Evolutionary conservation across 805 yeast genomes (phyloP).

Genomic region (Spathaspora sp.): DNA sequence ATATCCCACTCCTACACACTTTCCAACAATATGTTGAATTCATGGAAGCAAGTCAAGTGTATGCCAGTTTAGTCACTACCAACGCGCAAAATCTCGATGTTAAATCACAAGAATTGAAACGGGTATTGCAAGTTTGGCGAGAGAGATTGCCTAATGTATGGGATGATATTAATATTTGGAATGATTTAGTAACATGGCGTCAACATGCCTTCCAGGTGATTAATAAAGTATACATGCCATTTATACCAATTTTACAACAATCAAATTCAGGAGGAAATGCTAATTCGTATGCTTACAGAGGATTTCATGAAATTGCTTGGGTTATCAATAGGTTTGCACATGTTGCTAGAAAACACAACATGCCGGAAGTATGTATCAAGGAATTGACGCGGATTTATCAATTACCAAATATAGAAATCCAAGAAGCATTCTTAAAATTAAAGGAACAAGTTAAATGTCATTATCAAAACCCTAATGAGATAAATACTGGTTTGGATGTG

Average conservation of each 20-base stretch:
- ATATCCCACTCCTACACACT: conserved; percentile 82
- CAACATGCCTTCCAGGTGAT: conserved; percentile 97
- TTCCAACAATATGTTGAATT: conserved; percentile 98
- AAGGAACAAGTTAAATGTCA: conserved; percentile 98
- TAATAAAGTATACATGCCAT: conserved; percentile 89
- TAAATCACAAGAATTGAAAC: conserved; percentile 89
- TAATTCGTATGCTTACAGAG: conserved; percentile 93
- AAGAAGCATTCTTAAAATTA: conserved; percentile 92
- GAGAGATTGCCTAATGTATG: conserved; percentile 93
- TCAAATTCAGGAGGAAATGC: conserved; percentile 62
- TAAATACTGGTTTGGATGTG: conserved; percentile 93
- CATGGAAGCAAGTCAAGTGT: conserved; percentile 94
- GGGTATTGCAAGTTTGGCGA: conserved; percentile 96
- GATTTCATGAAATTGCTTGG: conserved; percentile 99
- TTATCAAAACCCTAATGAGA: conserved; percentile 84
- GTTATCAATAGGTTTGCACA: conserved; percentile 97
- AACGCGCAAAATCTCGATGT: conserved; percentile 89
- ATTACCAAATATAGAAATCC: conserved; percentile 95
- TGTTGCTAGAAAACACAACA: conserved; percentile 93
- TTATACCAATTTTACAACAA: conserved; percentile 81
- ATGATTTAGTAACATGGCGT: conserved; percentile 96
- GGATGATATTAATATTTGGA: conserved; percentile 98
- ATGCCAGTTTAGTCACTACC: conserved; percentile 80
- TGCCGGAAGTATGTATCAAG: conserved; percentile 94
- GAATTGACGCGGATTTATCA: conserved; percentile 93